Conservation (phyloP, 257 asterid species). For the Salvia hispanica region DNA sequence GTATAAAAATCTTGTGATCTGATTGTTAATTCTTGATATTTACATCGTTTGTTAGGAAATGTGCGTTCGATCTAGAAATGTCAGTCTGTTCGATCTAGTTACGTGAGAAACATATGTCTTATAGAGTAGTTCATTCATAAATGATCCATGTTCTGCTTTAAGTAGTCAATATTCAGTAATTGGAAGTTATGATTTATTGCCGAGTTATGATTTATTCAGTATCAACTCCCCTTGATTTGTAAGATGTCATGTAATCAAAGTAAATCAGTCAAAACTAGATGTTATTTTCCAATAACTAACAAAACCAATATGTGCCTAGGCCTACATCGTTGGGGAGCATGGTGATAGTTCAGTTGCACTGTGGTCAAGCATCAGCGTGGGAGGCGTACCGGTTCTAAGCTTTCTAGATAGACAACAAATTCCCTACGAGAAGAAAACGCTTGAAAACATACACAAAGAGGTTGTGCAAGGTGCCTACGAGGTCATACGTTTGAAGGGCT, state of each 20-base stretch:
- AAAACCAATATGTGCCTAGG: slow-evolving; percentile 39
- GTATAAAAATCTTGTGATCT: too few species aligned
- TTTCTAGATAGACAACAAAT: slow-evolving; percentile 69
- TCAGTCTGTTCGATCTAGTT: too few species aligned
- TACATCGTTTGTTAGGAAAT: too few species aligned
- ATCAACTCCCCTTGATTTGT: slow-evolving; percentile 3
- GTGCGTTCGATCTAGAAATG: too few species aligned
- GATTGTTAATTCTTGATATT: too few species aligned
- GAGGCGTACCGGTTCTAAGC: slow-evolving; percentile 81
- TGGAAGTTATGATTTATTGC: too few species aligned
- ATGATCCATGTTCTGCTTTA: too few species aligned
- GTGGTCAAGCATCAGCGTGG: slow-evolving; percentile 92
- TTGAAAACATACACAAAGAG: slow-evolving; percentile 65
- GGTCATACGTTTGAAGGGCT: slow-evolving; percentile 78
- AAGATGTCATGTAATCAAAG: neutral
- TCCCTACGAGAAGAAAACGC: slow-evolving; percentile 65
- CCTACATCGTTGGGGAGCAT: slow-evolving; percentile 88
- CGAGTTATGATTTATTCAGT: too few species aligned
- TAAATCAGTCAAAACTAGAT: too few species aligned
- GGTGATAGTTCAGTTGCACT: slow-evolving; percentile 92
- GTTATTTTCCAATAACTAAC: neutral
- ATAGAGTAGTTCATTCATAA: too few species aligned
- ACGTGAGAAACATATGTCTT: too few species aligned
- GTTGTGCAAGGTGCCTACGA: slow-evolving; percentile 82
- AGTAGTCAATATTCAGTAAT: too few species aligned